A percentile compares a stretch with the other conserved stretches of the same genome.
These are phyloP conservation scores for Salix koriyanagi DNA, from an alignment of 345 rosid species.

Conservation along the genomic window DNA sequence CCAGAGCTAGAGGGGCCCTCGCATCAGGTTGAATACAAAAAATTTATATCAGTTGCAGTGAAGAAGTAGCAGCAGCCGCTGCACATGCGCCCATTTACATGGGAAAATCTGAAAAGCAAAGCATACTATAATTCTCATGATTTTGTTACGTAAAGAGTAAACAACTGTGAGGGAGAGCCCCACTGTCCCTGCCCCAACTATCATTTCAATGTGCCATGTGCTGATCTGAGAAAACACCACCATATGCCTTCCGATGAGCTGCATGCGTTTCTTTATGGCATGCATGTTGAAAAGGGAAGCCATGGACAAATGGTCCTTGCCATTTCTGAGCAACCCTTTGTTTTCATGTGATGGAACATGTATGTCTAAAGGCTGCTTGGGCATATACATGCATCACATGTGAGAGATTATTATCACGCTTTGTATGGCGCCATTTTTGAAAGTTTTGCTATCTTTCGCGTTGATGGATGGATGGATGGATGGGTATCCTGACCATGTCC, in stretches of 20 bases:
- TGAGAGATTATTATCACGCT: neutral
- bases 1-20: neutral
- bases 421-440: neutral
- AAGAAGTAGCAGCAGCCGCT: neutral
- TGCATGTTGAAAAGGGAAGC: neutral
- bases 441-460: neutral
- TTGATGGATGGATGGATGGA: neutral
- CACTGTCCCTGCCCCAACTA: constrained; percentile 9
- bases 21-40: neutral
- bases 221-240: neutral
- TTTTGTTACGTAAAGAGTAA: constrained; percentile 19
- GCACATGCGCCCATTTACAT: constrained; percentile 10
- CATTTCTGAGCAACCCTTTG: neutral
- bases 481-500: too few relatives aligned
- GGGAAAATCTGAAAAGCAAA: constrained; percentile 3
- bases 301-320: neutral
- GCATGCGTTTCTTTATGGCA: neutral
- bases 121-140: constrained; percentile 22
- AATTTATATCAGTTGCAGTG: neutral
- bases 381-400: neutral
- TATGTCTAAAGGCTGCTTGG: neutral
- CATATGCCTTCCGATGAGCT: neutral
- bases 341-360: neutral
- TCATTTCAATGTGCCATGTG: constrained; percentile 3
- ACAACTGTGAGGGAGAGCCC: constrained; percentile 5